phyloP scores from a whole-genome alignment of 1,284 basidiomycete genomes.

The Cutaneotrichosporon cutaneum region DNA sequence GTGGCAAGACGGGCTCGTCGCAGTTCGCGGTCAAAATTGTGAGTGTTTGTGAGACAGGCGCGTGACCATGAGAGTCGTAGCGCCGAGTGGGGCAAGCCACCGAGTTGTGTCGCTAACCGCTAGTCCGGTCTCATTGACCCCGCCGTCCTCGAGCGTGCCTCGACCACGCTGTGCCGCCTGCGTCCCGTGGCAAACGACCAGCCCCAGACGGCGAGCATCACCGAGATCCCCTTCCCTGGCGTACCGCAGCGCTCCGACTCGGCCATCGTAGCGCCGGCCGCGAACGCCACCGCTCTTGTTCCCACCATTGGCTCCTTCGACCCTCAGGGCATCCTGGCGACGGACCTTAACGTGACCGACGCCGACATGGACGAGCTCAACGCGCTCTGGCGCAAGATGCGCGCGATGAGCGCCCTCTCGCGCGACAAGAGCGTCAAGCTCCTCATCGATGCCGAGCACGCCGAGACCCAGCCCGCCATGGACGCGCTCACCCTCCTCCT shows the following conservation, averaged over 20 bases:
- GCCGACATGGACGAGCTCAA: conserved; percentile 63
- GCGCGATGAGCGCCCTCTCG: conserved; percentile 63
- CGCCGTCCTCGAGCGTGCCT: conserved; percentile 49
- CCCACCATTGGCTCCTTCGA: conserved; percentile 31
- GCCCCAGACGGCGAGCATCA: conserved; percentile 1
- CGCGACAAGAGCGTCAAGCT: conserved; percentile 57
- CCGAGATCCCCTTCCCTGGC: conserved; percentile 64
- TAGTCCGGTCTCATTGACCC: conserved; percentile 53
- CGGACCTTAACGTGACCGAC: conserved; percentile 43
- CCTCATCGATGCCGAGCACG: conserved; percentile 77
- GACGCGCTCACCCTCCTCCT: conserved; percentile 74
- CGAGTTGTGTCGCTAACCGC: neutral
- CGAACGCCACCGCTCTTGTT: conserved; percentile 9
- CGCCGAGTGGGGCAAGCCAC: too few relatives aligned
- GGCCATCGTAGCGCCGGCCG: conserved; percentile 32
- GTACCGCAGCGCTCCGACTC: conserved; percentile 52
- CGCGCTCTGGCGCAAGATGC: conserved; percentile 63
- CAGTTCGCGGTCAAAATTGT: conserved; percentile 82
- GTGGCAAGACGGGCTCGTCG: conserved; percentile 58
- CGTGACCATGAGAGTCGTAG: too few relatives aligned
- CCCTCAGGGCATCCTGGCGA: conserved; percentile 33
- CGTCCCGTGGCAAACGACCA: conserved; percentile 31
- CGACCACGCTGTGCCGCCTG: conserved; percentile 49
- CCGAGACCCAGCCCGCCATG: conserved; percentile 76
- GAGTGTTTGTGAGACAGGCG: conserved; percentile 32